Conservation (phyloP, 2,329 filamentous ascomycete species). For the Diaporthe nobilis region DNA sequence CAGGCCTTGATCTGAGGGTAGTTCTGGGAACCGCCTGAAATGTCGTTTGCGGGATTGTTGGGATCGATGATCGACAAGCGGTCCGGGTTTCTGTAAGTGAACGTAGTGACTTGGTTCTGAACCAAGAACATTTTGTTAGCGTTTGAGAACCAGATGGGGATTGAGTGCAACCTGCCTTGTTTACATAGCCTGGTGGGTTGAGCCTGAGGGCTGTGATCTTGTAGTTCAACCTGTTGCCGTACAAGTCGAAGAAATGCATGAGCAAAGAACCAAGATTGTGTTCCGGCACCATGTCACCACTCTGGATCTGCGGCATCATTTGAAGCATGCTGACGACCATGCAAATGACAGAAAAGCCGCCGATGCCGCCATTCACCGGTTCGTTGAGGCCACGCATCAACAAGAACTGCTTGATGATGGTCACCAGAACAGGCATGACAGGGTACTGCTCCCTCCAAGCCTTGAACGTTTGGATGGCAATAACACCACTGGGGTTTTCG, state of each 20-base stretch:
- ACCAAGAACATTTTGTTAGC: constrained; percentile 18
- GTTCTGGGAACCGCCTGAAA: constrained; percentile 86
- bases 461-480: constrained; percentile 84
- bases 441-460: constrained; percentile 85
- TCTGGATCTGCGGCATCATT: constrained; percentile 79
- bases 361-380: constrained; percentile 90
- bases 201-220: constrained; percentile 80
- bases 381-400: constrained; percentile 93
- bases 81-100: constrained; percentile 72
- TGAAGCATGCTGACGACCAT: constrained; percentile 91
- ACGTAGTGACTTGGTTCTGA: constrained; percentile 59
- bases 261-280: constrained; percentile 85
- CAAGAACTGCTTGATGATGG: constrained; percentile 92
- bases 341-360: constrained; percentile 95
- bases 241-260: constrained; percentile 90
- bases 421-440: constrained; percentile 87
- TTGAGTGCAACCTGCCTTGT: constrained; percentile 72
- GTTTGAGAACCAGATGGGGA: neutral
- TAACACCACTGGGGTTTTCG: constrained; percentile 87
- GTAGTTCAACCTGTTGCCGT: constrained; percentile 86
- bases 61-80: constrained; percentile 93
- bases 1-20: constrained; percentile 75
- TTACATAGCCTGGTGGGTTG: constrained; percentile 79
- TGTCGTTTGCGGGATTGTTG: constrained; percentile 87
- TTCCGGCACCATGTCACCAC: constrained; percentile 68